Percentiles rank a stretch among this genome's conserved stretches.
Evolutionary conservation across 1,284 basidiomycete species (phyloP).

Genomic region (Ustilago sp.): DNA sequence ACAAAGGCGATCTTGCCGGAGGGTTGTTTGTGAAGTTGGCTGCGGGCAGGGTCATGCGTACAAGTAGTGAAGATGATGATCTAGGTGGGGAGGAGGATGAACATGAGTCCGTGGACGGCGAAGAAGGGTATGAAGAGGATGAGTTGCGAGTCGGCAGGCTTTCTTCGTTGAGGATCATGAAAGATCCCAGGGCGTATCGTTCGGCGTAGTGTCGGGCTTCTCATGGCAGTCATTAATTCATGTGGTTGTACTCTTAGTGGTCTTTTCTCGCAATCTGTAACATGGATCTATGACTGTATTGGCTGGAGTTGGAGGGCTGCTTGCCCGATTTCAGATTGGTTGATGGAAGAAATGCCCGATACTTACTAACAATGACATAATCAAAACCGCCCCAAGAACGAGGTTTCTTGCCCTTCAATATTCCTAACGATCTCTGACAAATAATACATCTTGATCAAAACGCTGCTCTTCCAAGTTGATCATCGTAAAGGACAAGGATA

Average conservation of each 20-base stretch:
- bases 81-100: conserved; percentile 62
- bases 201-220: conserved; percentile 29
- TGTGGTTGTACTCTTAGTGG: conserved; percentile 12
- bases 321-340: neutral
- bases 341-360: neutral
- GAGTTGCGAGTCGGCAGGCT: conserved; percentile 53
- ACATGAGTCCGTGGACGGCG: conserved; percentile 29
- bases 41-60: conserved; percentile 31
- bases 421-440: too few species aligned
- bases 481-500: too few species aligned
- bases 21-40: conserved; percentile 28
- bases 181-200: conserved; percentile 61
- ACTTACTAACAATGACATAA: too few species aligned
- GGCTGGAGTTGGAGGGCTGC: too few species aligned
- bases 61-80: conserved; percentile 71
- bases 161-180: conserved; percentile 54
- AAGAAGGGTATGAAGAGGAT: conserved; percentile 50
- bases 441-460: too few species aligned
- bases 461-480: too few species aligned
- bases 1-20: conserved; percentile 16
- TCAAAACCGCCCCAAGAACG: too few species aligned
- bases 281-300: conserved; percentile 4
- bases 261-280: conserved; percentile 1
- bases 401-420: too few species aligned
- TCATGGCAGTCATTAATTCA: neutral